Evolutionary conservation across 164 flowering plant species (phyloP).

Genomic region (Macadamia integrifolia): DNA sequence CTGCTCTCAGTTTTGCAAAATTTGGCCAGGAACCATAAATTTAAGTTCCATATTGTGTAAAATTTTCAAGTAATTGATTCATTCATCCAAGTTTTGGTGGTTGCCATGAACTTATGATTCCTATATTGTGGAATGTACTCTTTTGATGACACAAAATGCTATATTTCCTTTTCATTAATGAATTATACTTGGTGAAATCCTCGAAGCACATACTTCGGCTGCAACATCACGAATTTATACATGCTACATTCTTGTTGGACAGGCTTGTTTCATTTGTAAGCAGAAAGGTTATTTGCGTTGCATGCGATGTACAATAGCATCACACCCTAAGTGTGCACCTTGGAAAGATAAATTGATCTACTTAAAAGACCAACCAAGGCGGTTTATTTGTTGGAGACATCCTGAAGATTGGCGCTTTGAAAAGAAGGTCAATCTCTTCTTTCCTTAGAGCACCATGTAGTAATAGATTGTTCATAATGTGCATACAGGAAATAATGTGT

Average conservation of each 20-base stretch:
- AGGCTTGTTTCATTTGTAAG: constrained; percentile 79
- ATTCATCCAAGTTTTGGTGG: no score
- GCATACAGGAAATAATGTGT: no score
- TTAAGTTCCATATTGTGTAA: no score
- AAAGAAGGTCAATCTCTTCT: constrained; percentile 77
- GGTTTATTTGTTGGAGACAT: constrained; percentile 92
- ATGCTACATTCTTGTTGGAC: constrained; percentile 8
- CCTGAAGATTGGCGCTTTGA: constrained; percentile 65
- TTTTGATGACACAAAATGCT: no score
- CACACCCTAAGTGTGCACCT: constrained; percentile 75
- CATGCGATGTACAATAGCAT: constrained; percentile 56
- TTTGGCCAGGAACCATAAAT: no score
- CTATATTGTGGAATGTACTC: background rate
- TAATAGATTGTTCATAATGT: no score
- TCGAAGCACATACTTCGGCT: no score
- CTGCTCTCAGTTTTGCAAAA: no score
- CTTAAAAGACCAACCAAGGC: constrained; percentile 37
- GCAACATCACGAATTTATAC: background rate
- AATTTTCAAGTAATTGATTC: no score
- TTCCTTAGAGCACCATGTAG: constrained; percentile 22
- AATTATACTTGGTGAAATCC: no score
- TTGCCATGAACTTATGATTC: background rate
- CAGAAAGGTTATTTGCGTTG: constrained; percentile 65
- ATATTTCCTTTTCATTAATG: no score
- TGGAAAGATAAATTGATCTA: constrained; percentile 65